phyloP scores from a whole-genome alignment of 2,329 filamentous ascomycete species.

The Pseudocercospora crystallina region DNA sequence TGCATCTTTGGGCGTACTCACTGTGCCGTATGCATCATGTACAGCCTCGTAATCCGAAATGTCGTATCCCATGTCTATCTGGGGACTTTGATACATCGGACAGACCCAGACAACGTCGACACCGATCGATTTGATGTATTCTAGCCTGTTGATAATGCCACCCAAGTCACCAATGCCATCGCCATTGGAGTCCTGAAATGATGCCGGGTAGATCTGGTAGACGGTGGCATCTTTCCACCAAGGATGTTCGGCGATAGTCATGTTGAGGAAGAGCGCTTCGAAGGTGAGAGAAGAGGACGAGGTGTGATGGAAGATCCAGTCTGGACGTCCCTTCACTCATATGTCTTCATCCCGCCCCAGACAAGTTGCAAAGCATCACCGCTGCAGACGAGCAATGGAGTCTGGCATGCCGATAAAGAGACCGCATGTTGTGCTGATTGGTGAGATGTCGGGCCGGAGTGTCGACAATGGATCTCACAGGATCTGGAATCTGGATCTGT shows the following conservation, averaged over 20 bases:
- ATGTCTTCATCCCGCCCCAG: neutral
- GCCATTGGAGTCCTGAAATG: constrained; percentile 56
- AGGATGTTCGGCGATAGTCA: constrained; percentile 6
- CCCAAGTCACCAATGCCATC: constrained; percentile 63
- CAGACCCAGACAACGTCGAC: constrained; percentile 43
- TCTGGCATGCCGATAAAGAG: neutral
- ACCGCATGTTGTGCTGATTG: constrained; percentile 1
- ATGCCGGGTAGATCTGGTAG: constrained; percentile 58
- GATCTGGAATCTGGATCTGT: no score
- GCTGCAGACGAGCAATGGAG: neutral
- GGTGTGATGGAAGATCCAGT: neutral
- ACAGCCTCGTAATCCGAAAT: constrained; percentile 49
- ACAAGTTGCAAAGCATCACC: neutral
- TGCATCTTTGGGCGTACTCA: no score
- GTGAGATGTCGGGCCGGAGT: constrained; percentile 4
- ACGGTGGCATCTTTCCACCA: constrained; percentile 42
- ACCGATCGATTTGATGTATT: constrained; percentile 61
- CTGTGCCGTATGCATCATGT: constrained; percentile 48
- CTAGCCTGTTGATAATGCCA: constrained; percentile 61
- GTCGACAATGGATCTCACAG: no score
- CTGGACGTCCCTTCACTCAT: neutral
- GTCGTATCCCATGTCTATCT: constrained; percentile 57
- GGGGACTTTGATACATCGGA: constrained; percentile 55
- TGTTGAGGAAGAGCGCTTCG: neutral
- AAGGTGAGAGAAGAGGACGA: neutral